phyloP scores from a whole-genome alignment of 441 rosid species.

The Aleurites moluccanus region DNA sequence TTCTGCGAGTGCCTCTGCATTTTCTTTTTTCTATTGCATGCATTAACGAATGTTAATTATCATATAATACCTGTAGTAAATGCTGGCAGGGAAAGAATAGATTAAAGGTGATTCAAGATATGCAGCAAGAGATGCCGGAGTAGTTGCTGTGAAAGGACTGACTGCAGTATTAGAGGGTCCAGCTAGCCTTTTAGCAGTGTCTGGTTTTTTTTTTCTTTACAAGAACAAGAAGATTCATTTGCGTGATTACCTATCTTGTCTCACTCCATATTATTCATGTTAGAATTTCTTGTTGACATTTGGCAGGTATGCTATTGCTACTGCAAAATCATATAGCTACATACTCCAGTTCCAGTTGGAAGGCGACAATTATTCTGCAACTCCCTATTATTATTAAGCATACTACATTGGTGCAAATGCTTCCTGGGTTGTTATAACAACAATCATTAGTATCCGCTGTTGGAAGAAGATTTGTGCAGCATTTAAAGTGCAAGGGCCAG shows the following conservation, averaged over 20 bases:
- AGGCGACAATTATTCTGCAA: constrained; percentile 74
- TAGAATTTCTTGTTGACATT: constrained; percentile 10
- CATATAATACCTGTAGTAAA: not conserved
- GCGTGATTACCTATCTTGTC: not conserved
- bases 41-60: not conserved
- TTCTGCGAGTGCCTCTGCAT: constrained; percentile 60
- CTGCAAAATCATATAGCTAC: constrained; percentile 65
- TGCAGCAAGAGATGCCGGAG: constrained; percentile 67
- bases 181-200: constrained; percentile 71
- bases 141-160: constrained; percentile 75
- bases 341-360: constrained; percentile 77
- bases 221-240: not conserved
- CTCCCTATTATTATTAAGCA: constrained; percentile 53
- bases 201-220: constrained; percentile 31
- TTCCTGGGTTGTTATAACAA: constrained; percentile 72
- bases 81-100: constrained; percentile 79
- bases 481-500: constrained; percentile 34
- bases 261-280: not conserved
- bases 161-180: constrained; percentile 89
- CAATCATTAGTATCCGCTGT: constrained; percentile 55
- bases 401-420: constrained; percentile 67
- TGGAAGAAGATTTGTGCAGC: constrained; percentile 73
- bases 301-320: constrained; percentile 75
- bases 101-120: constrained; percentile 98
- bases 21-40: not conserved